phyloP scores from a whole-genome alignment of 148 eudicot genomes.

The Arbutus unedo region DNA sequence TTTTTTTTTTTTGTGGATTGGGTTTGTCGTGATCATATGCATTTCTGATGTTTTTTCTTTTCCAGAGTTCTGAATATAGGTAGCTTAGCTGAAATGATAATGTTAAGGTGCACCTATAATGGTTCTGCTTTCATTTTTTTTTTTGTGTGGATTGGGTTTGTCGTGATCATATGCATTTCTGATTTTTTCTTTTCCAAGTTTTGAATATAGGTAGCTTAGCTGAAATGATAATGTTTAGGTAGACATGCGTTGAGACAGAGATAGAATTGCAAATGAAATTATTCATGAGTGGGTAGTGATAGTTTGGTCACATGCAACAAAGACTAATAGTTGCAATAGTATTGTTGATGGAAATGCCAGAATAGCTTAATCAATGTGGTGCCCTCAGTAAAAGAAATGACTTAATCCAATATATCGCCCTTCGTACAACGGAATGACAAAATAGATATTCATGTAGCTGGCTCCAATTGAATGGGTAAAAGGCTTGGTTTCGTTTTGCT shows the following conservation, averaged over 20 bases:
- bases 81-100: not conserved
- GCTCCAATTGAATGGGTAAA: not conserved
- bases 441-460: not conserved
- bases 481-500: too few relatives aligned
- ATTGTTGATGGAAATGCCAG: not conserved
- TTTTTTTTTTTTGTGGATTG: too few relatives aligned
- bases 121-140: too few relatives aligned
- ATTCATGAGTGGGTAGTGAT: not conserved
- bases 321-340: not conserved
- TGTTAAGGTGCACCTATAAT: not conserved
- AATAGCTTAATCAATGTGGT: not conserved
- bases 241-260: not conserved
- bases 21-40: too few relatives aligned
- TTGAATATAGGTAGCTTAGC: not conserved
- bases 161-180: too few relatives aligned
- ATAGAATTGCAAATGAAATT: too few relatives aligned
- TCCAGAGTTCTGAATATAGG: not conserved
- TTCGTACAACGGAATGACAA: not conserved
- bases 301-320: not conserved
- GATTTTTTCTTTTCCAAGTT: not conserved
- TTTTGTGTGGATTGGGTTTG: not conserved
- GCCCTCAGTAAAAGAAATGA: not conserved
- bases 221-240: not conserved
- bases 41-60: too few relatives aligned
- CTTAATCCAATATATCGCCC: not conserved